Conservation (phyloP, 2,329 filamentous ascomycete species). For the Epichloe gansuensis region DNA sequence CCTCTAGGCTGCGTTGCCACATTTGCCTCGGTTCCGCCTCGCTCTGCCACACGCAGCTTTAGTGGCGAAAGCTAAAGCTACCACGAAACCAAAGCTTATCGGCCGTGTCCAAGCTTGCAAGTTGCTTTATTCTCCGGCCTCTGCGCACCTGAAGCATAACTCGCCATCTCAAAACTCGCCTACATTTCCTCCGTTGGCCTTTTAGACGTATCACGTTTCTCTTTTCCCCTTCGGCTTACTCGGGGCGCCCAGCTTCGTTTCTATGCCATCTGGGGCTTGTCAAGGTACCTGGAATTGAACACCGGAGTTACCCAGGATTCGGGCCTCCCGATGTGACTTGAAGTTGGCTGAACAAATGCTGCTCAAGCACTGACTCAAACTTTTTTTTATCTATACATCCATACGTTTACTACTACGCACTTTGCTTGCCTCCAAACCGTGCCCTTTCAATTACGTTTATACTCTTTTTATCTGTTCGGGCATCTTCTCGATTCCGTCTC, state of each 20-base stretch:
- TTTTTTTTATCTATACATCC: neutral
- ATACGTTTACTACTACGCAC: neutral
- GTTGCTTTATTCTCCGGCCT: neutral
- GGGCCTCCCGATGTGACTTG: constrained; percentile 2
- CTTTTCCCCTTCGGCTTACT: neutral
- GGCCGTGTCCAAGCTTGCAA: neutral
- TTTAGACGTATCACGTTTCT: neutral
- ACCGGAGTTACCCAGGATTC: neutral
- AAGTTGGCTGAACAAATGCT: neutral
- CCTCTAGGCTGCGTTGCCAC: neutral
- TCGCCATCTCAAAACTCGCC: neutral
- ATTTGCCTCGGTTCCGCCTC: neutral
- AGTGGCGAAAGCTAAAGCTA: neutral
- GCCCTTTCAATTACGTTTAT: neutral
- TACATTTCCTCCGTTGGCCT: neutral
- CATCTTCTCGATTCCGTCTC: too few species aligned
- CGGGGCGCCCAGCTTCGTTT: neutral
- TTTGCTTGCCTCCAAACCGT: neutral
- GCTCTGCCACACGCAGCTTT: neutral
- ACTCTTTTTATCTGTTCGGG: neutral
- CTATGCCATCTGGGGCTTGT: neutral
- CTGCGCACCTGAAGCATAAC: neutral
- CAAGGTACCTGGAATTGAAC: neutral
- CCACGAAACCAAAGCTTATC: constrained; percentile 1
- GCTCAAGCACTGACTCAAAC: neutral